phyloP scores from a whole-genome alignment of 306 rosid genomes.

The Malus domestica region DNA sequence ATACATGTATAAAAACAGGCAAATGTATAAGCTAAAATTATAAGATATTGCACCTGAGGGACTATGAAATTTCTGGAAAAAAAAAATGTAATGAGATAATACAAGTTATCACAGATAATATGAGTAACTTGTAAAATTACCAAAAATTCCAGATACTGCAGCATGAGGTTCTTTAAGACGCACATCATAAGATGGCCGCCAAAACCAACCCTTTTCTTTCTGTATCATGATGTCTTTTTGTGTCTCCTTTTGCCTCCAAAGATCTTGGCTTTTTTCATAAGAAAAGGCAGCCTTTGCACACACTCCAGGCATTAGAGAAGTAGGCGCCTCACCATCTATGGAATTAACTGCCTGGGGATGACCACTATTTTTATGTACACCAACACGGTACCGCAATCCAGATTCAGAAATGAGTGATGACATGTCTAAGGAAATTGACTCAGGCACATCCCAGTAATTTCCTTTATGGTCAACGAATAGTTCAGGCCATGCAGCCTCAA shows the following conservation, averaged over 20 bases:
- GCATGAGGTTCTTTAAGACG: slow-evolving; percentile 67
- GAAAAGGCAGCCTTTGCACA: slow-evolving; percentile 78
- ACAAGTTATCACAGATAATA: neutral
- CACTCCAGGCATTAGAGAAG: slow-evolving; percentile 62
- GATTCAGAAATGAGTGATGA: slow-evolving; percentile 48
- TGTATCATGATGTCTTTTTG: slow-evolving; percentile 17
- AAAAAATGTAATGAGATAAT: neutral
- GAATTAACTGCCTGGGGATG: slow-evolving; percentile 49
- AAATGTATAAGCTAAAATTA: neutral
- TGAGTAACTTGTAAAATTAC: slow-evolving; percentile 32
- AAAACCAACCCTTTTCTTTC: slow-evolving; percentile 14
- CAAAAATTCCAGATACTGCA: slow-evolving; percentile 67
- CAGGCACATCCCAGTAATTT: slow-evolving; percentile 81
- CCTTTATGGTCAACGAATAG: slow-evolving; percentile 83
- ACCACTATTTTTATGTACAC: slow-evolving; percentile 67
- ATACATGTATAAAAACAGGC: neutral
- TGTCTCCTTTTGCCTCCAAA: slow-evolving; percentile 49
- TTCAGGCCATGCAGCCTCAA: slow-evolving; percentile 95
- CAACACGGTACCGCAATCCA: slow-evolving; percentile 73
- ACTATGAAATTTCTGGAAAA: neutral
- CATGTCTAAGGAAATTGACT: slow-evolving; percentile 66
- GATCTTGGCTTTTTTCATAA: slow-evolving; percentile 48
- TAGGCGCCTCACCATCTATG: slow-evolving; percentile 32
- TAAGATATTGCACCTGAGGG: neutral
- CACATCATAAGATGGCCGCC: slow-evolving; percentile 52